A percentile compares a stretch with the other conserved stretches of the same genome.
These are phyloP conservation scores for Pythium phragmiticola DNA, from an alignment of 352 stramenopile genomes.

Conservation along the genomic window DNA sequence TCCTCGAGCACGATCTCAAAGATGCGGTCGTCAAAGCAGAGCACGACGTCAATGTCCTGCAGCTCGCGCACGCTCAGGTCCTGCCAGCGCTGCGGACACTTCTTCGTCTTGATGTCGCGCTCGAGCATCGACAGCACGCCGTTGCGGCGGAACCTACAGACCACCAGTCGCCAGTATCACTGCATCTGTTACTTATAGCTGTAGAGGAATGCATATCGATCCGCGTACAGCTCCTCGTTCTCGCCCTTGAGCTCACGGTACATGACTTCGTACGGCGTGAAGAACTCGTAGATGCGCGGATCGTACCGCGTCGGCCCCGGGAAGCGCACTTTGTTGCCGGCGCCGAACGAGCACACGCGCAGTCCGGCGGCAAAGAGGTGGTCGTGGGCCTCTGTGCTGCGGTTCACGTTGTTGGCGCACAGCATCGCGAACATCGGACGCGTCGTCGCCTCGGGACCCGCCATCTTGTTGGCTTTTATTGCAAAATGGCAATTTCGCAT, in stretches of 20 bases:
- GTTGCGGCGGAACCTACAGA: slow-evolving; percentile 69
- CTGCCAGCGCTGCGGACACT: slow-evolving; percentile 83
- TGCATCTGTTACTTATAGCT: too few species aligned
- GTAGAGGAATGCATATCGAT: background rate
- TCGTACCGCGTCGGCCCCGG: slow-evolving; percentile 72
- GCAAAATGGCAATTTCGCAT: background rate
- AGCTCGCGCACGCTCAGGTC: slow-evolving; percentile 74
- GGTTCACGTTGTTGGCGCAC: slow-evolving; percentile 91
- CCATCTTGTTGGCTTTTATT: slow-evolving; percentile 7
- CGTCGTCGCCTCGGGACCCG: slow-evolving; percentile 1
- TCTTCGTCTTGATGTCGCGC: slow-evolving; percentile 86
- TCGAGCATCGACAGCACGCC: slow-evolving; percentile 86
- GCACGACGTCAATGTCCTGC: slow-evolving; percentile 74
- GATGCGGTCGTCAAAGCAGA: slow-evolving; percentile 91
- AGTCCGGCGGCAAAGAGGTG: slow-evolving; percentile 75
- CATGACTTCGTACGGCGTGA: slow-evolving; percentile 87
- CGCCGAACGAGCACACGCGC: slow-evolving; percentile 81
- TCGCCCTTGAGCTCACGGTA: slow-evolving; percentile 80
- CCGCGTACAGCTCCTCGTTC: slow-evolving; percentile 61
- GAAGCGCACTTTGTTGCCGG: slow-evolving; percentile 86
- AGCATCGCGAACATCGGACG: slow-evolving; percentile 84
- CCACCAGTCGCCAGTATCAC: background rate
- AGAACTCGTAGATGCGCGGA: slow-evolving; percentile 86
- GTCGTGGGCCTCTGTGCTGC: slow-evolving; percentile 87
- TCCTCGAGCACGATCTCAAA: slow-evolving; percentile 88